A percentile compares a stretch with the other conserved stretches of the same genome.
Evolutionary conservation across 108 stramenopile species (phyloP).

Genomic region (Cyclostephanos invisitatus): DNA sequence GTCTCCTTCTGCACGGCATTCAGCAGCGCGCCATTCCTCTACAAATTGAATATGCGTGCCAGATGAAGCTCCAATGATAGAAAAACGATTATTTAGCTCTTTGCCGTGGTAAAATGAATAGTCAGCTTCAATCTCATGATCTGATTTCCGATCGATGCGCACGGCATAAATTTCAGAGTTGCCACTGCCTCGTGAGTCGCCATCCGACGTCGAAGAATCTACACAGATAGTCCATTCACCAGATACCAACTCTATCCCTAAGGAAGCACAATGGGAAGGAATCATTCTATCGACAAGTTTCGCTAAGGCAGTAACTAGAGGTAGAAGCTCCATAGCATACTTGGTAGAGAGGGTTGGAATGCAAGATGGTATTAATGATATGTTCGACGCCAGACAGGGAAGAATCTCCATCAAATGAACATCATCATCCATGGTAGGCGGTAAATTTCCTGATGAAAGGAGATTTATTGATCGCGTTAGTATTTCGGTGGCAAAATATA

Average conservation of each 20-base stretch:
- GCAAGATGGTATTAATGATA: constrained; percentile 68
- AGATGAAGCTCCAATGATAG: constrained; percentile 51
- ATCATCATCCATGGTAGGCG: constrained; percentile 4
- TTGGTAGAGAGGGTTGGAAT: constrained; percentile 74
- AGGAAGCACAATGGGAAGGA: constrained; percentile 16
- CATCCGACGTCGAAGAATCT: constrained; percentile 45
- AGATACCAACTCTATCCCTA: constrained; percentile 40
- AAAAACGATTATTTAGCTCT: constrained; percentile 61
- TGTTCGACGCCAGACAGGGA: constrained; percentile 58
- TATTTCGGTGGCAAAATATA: constrained; percentile 50
- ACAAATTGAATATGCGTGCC: constrained; percentile 68
- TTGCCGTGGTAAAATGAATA: constrained; percentile 54
- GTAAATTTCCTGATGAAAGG: constrained; percentile 17
- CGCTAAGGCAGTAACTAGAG: constrained; percentile 57
- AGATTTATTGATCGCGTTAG: constrained; percentile 38
- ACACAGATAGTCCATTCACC: constrained; percentile 76
- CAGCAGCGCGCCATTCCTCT: constrained; percentile 61
- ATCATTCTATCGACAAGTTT: constrained; percentile 37
- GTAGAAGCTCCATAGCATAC: constrained; percentile 62
- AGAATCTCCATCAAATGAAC: constrained; percentile 43
- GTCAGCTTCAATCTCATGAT: constrained; percentile 8
- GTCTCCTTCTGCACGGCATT: constrained; percentile 28
- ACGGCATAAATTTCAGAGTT: constrained; percentile 74
- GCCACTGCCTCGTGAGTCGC: constrained; percentile 23
- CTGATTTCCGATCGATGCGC: constrained; percentile 21